Base-by-base conservation (phyloP, 371 early-diverging fungal genomes). In the Rhizopus stolonifer region DNA sequence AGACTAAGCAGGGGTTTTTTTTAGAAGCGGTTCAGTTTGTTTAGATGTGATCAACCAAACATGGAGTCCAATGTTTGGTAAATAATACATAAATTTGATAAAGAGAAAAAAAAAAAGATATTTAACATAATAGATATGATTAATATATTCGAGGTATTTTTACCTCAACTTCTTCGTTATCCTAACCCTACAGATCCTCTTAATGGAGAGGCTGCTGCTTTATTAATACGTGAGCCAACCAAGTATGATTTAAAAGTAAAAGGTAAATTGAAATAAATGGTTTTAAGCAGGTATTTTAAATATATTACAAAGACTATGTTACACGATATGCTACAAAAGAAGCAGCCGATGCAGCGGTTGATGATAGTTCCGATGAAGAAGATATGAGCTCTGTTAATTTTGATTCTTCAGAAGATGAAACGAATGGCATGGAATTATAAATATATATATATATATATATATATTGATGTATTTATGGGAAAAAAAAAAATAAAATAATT, bases 101-200 rank as follows among this genome's bases (percentile, higher is more conserved):
- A 29, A 29, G 31, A 29, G 7, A 7, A 29, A 29, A 29, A 29
- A 29, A 29, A 29, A 29, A 10, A n/a, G n/a, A 10, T 49, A 26
- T 50, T 50, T 23, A 24, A 4, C 31, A 7, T 31, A 39, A 36
- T 72, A 86, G 94, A 96, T 59, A 89, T 99, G 91, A 85, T 95
- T 68, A 99, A 99, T 72, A 96, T 99, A 57, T 96, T 99, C 68
- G 99, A 98, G 64, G 93, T 95, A 21, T 99, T 99, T 69, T 75
- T 99, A 46, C 99, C 99, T 45, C 99, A 99, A 71, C 81, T 99
- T 23, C 77, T 99, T 49, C 84, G 95, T 32, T 99, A 99, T 67
- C 99, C 99, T 33, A 99, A 99, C 66, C 95, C 99, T 17, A 94
- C 95, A 5, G 99, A 99, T 73, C 99, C 99, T n/a, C 77, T 99